Percentiles rank a stretch among this genome's conserved stretches.
phyloP scores from a whole-genome alignment of 2,329 filamentous ascomycete species.

The Cercospora sp. region DNA sequence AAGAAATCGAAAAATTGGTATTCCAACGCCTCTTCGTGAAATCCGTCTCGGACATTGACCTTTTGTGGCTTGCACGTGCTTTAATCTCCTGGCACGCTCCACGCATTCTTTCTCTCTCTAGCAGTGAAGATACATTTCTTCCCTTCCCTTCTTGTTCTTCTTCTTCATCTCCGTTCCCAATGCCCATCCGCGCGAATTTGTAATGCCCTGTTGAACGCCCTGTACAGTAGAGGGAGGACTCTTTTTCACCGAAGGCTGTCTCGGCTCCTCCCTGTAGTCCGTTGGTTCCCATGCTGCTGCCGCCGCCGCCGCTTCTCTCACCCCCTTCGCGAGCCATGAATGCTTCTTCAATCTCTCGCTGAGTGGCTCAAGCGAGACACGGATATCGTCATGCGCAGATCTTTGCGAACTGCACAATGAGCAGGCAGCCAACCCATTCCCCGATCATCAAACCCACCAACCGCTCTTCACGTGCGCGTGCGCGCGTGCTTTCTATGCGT shows the following conservation, averaged over 20 bases:
- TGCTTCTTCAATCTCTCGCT: neutral
- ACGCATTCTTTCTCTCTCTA: neutral
- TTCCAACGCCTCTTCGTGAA: neutral
- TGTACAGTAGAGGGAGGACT: neutral
- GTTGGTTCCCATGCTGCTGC: neutral
- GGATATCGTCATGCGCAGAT: neutral
- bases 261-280: neutral
- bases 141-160: neutral
- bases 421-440: neutral
- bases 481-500: neutral
- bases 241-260: neutral
- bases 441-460: neutral
- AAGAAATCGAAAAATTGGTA: neutral
- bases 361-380: neutral
- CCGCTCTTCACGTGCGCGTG: neutral
- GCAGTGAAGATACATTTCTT: neutral
- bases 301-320: neutral
- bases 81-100: neutral
- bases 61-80: neutral
- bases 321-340: neutral
- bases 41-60: neutral
- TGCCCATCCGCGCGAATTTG: neutral
- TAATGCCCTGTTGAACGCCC: neutral
- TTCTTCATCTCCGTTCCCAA: neutral
- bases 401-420: neutral